Base-by-base conservation (phyloP, 768 basidiomycete genomes). In the Trametes sanguinea region DNA sequence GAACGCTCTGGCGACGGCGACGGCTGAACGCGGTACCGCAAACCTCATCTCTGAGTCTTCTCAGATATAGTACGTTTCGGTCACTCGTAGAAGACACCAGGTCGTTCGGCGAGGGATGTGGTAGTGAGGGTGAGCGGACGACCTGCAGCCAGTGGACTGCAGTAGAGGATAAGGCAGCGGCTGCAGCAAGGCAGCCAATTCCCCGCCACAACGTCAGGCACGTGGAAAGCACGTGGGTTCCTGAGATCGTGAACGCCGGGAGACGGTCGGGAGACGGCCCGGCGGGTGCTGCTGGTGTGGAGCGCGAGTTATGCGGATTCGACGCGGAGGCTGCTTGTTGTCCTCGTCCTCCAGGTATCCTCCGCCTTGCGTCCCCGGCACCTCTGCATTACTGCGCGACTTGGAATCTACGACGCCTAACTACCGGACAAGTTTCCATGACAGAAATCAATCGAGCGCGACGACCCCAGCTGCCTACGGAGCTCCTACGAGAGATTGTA, bases 21-120 rank as follows among this genome's bases (percentile, higher is more conserved):
- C 0, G 74, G 68, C n/a, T 4, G 83, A 82, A 62, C 83, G 78
- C 22, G 83, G 84, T 44, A 80, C 78, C 66, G 80, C 76, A 69
- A 84, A 86, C 50, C 81, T 77, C 85, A 86, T 86, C 8, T 43
- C n/a, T 14, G 2, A 14, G 13, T 33, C 48, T 22, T 22, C 22
- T 22, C 22, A 22, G 1, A 22, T 6, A 17, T 37, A n/a, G n/a
- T 17, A 2, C 3, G 5, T 10, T 27, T 8, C 2, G 7, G 7
- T 13, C 13, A 39, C 39, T 39, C 39, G 39, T 43, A 43, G 5
- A 43, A 43, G 42, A 22, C 22, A 22, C 22, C 22, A 22, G 22
- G 22, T 22, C 22, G 22, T 22, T 22, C 22, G 22, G 22, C 22
- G 22, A 22, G 22, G 22, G 22, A 22, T 22, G 22, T 22, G 22